Conservation (phyloP, 2,329 filamentous ascomycete species). For the Aureobasidium subglaciale region DNA sequence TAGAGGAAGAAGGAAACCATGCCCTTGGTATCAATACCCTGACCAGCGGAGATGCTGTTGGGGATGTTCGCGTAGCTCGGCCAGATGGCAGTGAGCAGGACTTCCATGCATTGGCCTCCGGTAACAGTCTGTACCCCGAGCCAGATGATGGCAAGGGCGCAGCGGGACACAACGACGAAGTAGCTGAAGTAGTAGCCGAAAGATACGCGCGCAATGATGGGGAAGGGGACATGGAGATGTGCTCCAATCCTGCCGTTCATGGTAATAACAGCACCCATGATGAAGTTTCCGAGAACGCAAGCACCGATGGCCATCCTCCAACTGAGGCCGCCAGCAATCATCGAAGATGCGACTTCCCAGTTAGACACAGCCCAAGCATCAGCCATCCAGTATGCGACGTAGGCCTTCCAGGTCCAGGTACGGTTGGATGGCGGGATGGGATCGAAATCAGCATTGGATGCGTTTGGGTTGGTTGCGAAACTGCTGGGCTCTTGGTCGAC, state of each 20-base stretch:
- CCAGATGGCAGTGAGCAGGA: conserved; percentile 51
- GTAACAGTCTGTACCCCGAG: conserved; percentile 48
- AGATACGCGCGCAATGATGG: conserved; percentile 47
- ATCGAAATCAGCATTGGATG: not conserved
- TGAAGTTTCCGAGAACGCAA: conserved; percentile 19
- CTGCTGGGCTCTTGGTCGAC: conserved; percentile 1
- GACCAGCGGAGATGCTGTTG: conserved; percentile 31
- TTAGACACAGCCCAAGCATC: conserved; percentile 21
- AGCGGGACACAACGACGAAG: conserved; percentile 46
- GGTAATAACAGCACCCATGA: conserved; percentile 33
- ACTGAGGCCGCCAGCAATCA: conserved; percentile 20
- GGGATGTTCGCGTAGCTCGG: conserved; percentile 32
- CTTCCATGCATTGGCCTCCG: conserved; percentile 47
- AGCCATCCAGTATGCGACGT: conserved; percentile 23
- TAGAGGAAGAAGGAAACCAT: conserved; percentile 37
- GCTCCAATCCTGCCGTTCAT: conserved; percentile 46
- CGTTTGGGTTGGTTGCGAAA: not conserved
- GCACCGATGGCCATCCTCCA: conserved; percentile 20
- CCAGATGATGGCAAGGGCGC: conserved; percentile 51
- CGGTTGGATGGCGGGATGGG: not conserved
- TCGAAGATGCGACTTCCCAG: conserved; percentile 19
- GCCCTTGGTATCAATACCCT: conserved; percentile 37
- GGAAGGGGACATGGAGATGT: conserved; percentile 48
- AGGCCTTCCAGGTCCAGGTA: conserved; percentile 1
- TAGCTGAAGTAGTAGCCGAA: conserved; percentile 53